These are phyloP conservation scores for Hypoxylon perforatum DNA, from an alignment of 495 filamentous ascomycete species.

Conservation along the genomic window DNA sequence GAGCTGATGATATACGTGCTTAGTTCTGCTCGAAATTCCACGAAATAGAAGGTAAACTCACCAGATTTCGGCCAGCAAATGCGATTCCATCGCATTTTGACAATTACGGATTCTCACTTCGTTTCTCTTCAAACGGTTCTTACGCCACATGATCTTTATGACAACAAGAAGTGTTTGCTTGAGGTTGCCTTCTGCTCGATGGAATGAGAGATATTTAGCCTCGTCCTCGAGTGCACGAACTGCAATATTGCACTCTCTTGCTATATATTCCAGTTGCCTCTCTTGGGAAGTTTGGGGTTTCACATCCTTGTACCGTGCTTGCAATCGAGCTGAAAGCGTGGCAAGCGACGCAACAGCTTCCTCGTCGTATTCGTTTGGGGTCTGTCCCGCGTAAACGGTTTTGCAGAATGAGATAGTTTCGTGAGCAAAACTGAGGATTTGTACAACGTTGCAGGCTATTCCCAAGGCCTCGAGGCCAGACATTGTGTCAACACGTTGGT, in stretches of 20 bases:
- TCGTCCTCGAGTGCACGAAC: slow-evolving; percentile 19
- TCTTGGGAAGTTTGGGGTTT: slow-evolving; percentile 12
- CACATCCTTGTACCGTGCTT: slow-evolving; percentile 7
- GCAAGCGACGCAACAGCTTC: slow-evolving; percentile 4
- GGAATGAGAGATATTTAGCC: slow-evolving; percentile 6
- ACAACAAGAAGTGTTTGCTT: neutral
- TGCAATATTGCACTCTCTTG: slow-evolving; percentile 21
- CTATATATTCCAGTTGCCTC: slow-evolving; percentile 19
- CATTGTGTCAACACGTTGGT: slow-evolving; percentile 19
- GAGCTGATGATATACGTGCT: slow-evolving; percentile 6
- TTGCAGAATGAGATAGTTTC: slow-evolving; percentile 23
- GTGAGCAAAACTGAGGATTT: slow-evolving; percentile 25
- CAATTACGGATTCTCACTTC: slow-evolving; percentile 19
- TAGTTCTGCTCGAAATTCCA: neutral
- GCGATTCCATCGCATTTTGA: slow-evolving; percentile 23
- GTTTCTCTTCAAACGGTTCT: slow-evolving; percentile 19
- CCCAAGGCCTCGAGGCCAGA: slow-evolving; percentile 38
- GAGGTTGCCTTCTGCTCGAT: slow-evolving; percentile 11
- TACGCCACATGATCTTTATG: slow-evolving; percentile 12
- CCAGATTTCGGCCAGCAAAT: slow-evolving; percentile 30
- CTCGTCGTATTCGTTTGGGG: slow-evolving; percentile 1
- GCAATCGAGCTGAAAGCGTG: slow-evolving; percentile 7
- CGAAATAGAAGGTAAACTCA: slow-evolving; percentile 2
- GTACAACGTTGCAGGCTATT: slow-evolving; percentile 38
- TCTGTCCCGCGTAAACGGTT: slow-evolving; percentile 12